These are phyloP conservation scores for Raffaelea albimanens DNA, from an alignment of 2,329 filamentous ascomycete species.

Conservation along the genomic window DNA sequence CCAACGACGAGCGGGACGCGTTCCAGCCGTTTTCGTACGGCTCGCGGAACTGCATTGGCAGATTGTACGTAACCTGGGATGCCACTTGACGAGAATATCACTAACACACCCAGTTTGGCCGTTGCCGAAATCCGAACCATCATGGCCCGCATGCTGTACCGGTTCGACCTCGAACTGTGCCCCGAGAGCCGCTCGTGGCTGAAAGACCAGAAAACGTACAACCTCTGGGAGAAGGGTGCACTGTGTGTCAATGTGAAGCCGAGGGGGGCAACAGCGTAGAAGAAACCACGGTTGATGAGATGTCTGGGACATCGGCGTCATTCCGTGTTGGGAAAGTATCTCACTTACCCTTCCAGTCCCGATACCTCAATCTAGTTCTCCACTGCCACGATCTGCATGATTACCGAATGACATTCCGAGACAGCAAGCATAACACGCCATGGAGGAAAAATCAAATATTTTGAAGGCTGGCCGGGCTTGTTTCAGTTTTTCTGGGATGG, in stretches of 20 bases:
- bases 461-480: too few relatives aligned
- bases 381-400: too few relatives aligned
- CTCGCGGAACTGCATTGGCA: slow-evolving; percentile 39
- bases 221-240: slow-evolving; percentile 30
- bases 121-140: slow-evolving; percentile 41
- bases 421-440: too few relatives aligned
- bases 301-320: too few relatives aligned
- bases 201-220: slow-evolving; percentile 25
- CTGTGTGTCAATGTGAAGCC: slow-evolving; percentile 17
- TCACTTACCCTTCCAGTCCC: too few relatives aligned
- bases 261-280: too few relatives aligned
- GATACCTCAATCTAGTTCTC: too few relatives aligned
- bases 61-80: slow-evolving; percentile 29
- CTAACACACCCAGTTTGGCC: slow-evolving; percentile 27
- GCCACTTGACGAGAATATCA: background rate
- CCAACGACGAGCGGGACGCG: slow-evolving; percentile 29
- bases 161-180: slow-evolving; percentile 35
- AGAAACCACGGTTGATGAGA: too few relatives aligned
- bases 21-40: slow-evolving; percentile 39
- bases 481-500: too few relatives aligned
- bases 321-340: too few relatives aligned
- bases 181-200: slow-evolving; percentile 29
- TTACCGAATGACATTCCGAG: too few relatives aligned
- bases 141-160: slow-evolving; percentile 35
- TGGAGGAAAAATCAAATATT: too few relatives aligned